These are phyloP conservation scores for Quercus tomentella DNA, from an alignment of 331 rosid genomes.

Conservation along the genomic window DNA sequence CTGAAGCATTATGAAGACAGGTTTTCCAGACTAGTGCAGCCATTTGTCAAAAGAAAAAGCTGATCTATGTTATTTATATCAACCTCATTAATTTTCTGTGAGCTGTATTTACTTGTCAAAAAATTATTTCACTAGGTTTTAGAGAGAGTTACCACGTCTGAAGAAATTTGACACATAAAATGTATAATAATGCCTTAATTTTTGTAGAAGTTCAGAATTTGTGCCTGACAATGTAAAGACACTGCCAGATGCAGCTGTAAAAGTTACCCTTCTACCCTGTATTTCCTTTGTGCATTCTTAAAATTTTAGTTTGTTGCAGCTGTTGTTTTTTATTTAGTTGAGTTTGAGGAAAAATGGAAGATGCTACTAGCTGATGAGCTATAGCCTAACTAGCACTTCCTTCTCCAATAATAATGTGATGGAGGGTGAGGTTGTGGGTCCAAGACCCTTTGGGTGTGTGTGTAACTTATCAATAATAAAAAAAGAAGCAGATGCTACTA, in stretches of 20 bases:
- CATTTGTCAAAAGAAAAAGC: background rate
- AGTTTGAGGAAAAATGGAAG: background rate
- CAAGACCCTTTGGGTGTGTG: background rate
- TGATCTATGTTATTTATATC: background rate
- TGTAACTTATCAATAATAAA: background rate
- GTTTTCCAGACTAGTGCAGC: background rate
- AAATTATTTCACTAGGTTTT: background rate
- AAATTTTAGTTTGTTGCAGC: background rate
- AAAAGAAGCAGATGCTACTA: background rate
- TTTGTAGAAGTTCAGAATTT: background rate
- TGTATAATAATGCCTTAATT: background rate
- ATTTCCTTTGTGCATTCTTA: background rate
- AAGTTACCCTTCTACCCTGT: background rate
- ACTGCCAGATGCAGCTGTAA: background rate
- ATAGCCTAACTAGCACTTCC: too few species aligned
- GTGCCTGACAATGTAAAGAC: background rate
- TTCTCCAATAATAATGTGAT: too few species aligned
- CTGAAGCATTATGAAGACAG: background rate
- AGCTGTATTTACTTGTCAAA: background rate
- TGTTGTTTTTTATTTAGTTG: background rate
- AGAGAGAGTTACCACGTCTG: background rate
- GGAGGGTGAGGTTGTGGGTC: too few species aligned
- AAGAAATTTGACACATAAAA: background rate
- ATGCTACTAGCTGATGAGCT: background rate
- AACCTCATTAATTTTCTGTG: background rate